phyloP scores from a whole-genome alignment of 1,284 basidiomycete genomes.

The Jaminaea rosea region DNA sequence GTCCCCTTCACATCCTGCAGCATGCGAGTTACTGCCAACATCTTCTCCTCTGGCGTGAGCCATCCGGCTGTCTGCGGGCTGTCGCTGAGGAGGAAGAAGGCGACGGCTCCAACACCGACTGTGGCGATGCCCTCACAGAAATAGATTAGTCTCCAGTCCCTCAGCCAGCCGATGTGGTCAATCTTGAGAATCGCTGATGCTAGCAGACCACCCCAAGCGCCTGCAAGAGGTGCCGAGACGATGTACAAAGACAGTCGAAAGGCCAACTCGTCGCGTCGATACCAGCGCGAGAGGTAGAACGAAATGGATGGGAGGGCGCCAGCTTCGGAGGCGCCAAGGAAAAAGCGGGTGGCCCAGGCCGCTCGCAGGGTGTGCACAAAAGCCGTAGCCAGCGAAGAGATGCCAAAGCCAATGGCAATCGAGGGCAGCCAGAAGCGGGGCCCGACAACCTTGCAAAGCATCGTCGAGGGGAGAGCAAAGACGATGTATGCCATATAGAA shows the following conservation, averaged over 20 bases:
- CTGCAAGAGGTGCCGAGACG: conserved; percentile 23
- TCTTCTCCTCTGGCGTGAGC: conserved; percentile 44
- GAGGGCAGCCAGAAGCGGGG: conserved; percentile 30
- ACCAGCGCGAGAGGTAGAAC: conserved; percentile 44
- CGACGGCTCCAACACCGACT: conserved; percentile 36
- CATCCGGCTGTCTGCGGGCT: conserved; percentile 44
- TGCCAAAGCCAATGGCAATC: conserved; percentile 27
- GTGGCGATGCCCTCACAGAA: conserved; percentile 48
- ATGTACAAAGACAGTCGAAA: conserved; percentile 45
- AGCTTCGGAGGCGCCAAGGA: too few species aligned
- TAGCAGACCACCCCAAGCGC: too few species aligned
- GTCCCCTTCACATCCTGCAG: conserved; percentile 24
- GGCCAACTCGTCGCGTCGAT: conserved; percentile 42
- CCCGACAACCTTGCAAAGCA: conserved; percentile 9
- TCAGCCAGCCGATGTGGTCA: conserved; percentile 20
- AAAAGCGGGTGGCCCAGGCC: too few species aligned
- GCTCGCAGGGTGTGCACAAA: too few species aligned
- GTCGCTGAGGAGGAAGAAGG: conserved; percentile 45
- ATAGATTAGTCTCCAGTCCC: too few species aligned
- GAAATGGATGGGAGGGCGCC: conserved; percentile 37
- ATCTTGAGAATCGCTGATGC: too few species aligned
- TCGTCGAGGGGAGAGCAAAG: conserved; percentile 18
- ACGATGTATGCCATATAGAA: conserved; percentile 28
- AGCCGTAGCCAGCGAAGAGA: conserved; percentile 12
- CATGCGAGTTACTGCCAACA: conserved; percentile 21